These are phyloP conservation scores for Hansenula sp. DNA, from an alignment of 1,139 yeast species.

Conservation along the genomic window DNA sequence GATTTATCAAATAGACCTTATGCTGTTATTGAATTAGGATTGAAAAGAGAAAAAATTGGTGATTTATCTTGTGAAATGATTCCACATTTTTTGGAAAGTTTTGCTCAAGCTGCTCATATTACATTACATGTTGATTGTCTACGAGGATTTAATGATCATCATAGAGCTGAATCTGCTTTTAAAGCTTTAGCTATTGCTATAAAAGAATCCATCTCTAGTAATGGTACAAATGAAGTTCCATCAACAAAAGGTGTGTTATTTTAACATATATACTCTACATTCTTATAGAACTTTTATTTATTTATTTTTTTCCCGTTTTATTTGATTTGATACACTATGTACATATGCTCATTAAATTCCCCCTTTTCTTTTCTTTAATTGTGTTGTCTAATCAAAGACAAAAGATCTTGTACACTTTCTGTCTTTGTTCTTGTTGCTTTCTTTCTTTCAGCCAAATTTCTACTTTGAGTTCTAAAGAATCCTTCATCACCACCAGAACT, in stretches of 20 bases:
- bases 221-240: slow-evolving; percentile 89
- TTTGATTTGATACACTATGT: neutral
- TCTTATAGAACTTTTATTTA: neutral
- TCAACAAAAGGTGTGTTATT: slow-evolving; percentile 92
- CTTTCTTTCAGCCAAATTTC: neutral
- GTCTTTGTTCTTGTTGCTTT: neutral
- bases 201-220: slow-evolving; percentile 75
- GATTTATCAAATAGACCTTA: slow-evolving; percentile 91
- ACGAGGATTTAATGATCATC: slow-evolving; percentile 93
- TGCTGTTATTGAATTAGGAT: slow-evolving; percentile 84
- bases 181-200: slow-evolving; percentile 93
- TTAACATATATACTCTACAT: slow-evolving; percentile 19
- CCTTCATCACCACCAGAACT: neutral
- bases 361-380: neutral
- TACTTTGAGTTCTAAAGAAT: neutral
- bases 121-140: slow-evolving; percentile 93
- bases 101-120: slow-evolving; percentile 86
- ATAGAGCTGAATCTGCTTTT: slow-evolving; percentile 92
- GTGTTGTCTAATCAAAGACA: neutral
- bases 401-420: neutral
- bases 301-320: neutral
- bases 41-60: slow-evolving; percentile 90
- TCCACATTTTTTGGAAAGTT: slow-evolving; percentile 91
- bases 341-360: neutral
- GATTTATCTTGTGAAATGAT: slow-evolving; percentile 93